Base-by-base conservation (phyloP, 2,329 filamentous ascomycete species). In the Xenoacremonium recifei region DNA sequence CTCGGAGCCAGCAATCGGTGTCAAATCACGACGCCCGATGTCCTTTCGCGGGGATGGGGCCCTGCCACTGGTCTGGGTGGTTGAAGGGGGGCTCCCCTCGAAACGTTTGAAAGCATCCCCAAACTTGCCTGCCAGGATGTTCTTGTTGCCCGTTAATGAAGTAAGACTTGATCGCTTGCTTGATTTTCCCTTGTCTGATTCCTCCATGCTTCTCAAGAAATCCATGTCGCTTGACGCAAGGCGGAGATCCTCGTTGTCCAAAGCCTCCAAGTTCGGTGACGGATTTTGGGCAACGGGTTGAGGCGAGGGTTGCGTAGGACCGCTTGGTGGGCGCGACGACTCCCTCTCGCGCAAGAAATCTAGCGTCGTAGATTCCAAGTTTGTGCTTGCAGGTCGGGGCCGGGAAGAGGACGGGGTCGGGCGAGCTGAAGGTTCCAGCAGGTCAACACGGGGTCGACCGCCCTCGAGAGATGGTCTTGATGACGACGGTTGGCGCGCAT, bases 91-190 rank as follows among this genome's bases (percentile, higher is more conserved):
- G 45, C 72, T 77, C 18, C 72, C 75, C 63, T 99, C 93, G 54
- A 97, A 97, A 5, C 87, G 80, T 59, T 92, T 89, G 69, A 97
- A 96, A 3, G 92, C 91, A 57, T 96, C 91, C 1, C 91, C 89
- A 62, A 97, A 96, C 54, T 86, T 89, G 18, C 90, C 88, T 5
- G 84, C 85, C n/a, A 96, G 73, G 27, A 95, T 81, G 43, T 82
- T 88, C 65, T 93, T 95, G 19, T 86, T 87, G 29, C 82, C 82
- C 6, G 85, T 82, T 15, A 89, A 67, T 1, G 85, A 82, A 40
- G 86, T 76, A 2, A 95, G 67, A 62, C 88, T 93, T 1, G 83
- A 76, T 10, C 87, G 79, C 63, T 95, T 95, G 35, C 70, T 69
- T 50, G 74, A 53, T 34, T 64, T 69, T 4, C 68, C 76, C 47